Evolutionary conservation across 78 protist genomes (phyloP).

Genomic region (Monosiga brevicollis): DNA sequence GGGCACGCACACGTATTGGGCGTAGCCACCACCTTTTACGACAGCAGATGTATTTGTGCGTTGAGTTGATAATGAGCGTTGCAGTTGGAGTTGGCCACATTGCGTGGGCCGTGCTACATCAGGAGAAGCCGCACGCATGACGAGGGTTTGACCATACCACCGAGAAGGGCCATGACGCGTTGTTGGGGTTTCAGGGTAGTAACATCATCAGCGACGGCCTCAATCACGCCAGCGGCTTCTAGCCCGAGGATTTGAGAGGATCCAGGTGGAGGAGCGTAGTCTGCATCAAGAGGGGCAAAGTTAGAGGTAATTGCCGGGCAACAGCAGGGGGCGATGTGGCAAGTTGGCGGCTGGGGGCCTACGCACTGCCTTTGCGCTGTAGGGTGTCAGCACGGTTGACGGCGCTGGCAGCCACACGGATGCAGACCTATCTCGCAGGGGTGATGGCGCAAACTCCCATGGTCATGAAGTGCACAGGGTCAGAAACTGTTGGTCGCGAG

Average conservation of each 20-base stretch:
- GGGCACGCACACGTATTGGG: constrained; percentile 4
- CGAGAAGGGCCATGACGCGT: neutral
- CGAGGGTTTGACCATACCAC: neutral
- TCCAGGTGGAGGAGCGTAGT: constrained; percentile 23
- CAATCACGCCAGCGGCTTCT: neutral
- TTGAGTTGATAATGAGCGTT: neutral
- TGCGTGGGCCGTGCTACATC: neutral
- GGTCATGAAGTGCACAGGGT: too few relatives aligned
- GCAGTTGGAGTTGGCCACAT: neutral
- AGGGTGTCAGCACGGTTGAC: constrained; percentile 26
- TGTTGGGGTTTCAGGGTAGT: neutral
- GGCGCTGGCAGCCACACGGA: constrained; percentile 1
- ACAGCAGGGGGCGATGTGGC: neutral
- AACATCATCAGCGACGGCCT: neutral
- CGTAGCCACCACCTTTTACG: constrained; percentile 31
- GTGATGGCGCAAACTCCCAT: too few relatives aligned
- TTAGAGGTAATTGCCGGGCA: neutral
- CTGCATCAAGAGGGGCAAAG: neutral
- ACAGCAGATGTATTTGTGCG: neutral
- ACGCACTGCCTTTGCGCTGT: constrained; percentile 4
- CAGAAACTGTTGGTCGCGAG: too few relatives aligned
- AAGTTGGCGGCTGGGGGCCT: neutral
- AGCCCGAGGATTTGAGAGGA: constrained; percentile 17
- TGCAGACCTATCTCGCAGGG: constrained; percentile 5
- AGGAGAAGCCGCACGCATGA: neutral